A percentile compares a stretch with the other conserved stretches of the same genome.
Evolutionary conservation across 1,284 basidiomycete genomes (phyloP).

Genomic region (Acaromyces ingoldii): DNA sequence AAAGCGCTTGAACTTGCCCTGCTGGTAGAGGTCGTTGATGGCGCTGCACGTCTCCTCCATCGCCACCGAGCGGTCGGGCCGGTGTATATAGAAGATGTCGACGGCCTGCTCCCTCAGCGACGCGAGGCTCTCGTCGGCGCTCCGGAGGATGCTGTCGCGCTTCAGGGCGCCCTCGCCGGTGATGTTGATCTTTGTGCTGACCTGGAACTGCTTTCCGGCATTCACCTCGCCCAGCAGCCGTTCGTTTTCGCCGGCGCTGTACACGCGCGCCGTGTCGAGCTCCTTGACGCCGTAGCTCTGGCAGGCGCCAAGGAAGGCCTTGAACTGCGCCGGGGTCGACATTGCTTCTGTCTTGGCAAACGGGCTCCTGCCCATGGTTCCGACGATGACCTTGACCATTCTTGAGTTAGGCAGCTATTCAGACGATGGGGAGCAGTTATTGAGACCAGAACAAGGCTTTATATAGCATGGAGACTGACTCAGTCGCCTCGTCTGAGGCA

Average conservation of each 20-base stretch:
- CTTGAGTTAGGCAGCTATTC: no score
- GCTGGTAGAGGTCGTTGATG: constrained; percentile 57
- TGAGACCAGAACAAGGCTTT: no score
- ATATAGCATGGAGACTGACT: no score
- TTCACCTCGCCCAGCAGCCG: constrained; percentile 23
- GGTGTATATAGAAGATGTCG: constrained; percentile 61
- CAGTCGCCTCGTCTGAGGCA: no score
- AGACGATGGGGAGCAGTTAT: no score
- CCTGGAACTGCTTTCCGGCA: constrained; percentile 19
- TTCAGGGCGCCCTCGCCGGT: constrained; percentile 12
- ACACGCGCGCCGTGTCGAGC: constrained; percentile 59
- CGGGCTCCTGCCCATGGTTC: no score
- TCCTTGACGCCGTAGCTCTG: no score
- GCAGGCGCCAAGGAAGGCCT: no score
- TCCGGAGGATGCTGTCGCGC: constrained; percentile 53
- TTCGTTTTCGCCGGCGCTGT: constrained; percentile 42
- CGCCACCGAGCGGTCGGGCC: constrained; percentile 57
- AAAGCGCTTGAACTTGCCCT: constrained; percentile 57
- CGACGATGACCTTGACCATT: no score
- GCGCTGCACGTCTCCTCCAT: constrained; percentile 57
- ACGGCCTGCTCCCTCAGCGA: constrained; percentile 51
- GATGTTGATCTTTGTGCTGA: constrained; percentile 39
- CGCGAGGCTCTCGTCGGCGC: constrained; percentile 41
- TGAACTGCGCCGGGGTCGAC: no score
- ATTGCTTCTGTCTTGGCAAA: no score